Evolutionary conservation across 768 basidiomycete genomes (phyloP).

Genomic region (Trametes punicea): DNA sequence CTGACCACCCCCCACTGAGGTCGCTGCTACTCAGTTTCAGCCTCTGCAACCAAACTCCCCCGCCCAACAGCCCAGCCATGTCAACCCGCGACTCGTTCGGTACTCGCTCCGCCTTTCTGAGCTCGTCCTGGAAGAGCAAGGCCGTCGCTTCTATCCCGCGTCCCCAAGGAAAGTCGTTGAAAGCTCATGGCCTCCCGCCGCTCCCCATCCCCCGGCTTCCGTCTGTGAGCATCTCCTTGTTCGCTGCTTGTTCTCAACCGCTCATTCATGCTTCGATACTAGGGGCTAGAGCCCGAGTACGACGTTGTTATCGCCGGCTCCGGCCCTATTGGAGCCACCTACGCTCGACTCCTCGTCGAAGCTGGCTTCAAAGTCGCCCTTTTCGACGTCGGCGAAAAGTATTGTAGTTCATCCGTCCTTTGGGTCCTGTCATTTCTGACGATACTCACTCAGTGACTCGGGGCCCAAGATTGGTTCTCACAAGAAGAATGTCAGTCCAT

Average conservation of each 20-base stretch:
- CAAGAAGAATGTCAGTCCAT: constrained; percentile 31
- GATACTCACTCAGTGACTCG: background rate
- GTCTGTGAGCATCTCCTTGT: background rate
- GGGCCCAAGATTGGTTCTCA: constrained; percentile 19
- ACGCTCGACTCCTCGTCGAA: constrained; percentile 26
- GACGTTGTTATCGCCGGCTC: constrained; percentile 33
- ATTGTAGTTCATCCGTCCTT: background rate
- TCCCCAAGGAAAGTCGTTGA: background rate
- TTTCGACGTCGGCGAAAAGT: constrained; percentile 16
- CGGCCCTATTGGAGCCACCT: constrained; percentile 32
- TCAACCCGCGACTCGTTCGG: background rate
- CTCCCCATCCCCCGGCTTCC: background rate
- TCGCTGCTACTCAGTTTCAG: background rate
- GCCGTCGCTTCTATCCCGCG: background rate
- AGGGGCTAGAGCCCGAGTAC: background rate
- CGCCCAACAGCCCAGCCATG: background rate
- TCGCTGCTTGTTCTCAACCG: no score
- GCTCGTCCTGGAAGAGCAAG: background rate
- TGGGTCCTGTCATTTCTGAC: background rate
- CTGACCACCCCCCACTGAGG: no score
- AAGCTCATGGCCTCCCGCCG: background rate
- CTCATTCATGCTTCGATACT: no score
- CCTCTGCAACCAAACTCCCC: background rate
- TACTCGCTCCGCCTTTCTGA: background rate
- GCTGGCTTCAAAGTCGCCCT: constrained; percentile 12